Evolutionary conservation across 305 asterid species (phyloP), one percentile per base, ranked within the genome.

Genomic region (Rubia occidens): DNA sequence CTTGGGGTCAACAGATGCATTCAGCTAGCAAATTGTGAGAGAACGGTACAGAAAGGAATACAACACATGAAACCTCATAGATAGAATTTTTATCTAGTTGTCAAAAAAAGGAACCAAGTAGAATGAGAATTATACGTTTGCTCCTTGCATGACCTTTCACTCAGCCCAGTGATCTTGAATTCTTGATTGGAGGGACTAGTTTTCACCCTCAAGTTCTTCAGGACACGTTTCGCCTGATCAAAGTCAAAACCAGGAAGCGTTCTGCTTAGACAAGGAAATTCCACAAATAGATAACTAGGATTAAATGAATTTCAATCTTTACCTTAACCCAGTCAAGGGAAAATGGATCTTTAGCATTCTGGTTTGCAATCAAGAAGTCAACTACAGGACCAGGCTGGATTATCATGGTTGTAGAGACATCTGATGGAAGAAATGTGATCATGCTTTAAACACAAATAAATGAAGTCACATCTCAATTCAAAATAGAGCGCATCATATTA

Each of bases 331-430:
- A 91, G 80, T 91, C 94, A 39, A 91, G 60, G 18, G 84, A 72
- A 74, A 71, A 87, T 56, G 94, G 97, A 66, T 84, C 89, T 45
- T 78, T 84, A 65, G 77, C 95, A 75, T 82, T 82, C 74, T 89
- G 96, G 78, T 87, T 87, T 29, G 85, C 86, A 55, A 83, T 79
- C 70, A 91, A 76, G 75, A 89, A 91, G 77, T 89, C 93, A 0
- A 76, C 90, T 70, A 91, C 85, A 9, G 94, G 86, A 47, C 96
- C 96, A 66, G 96, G 96, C 78, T 79, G 88, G 69, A 91, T 81
- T 64, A 91, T 84, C 95, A 89, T 89, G 44, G 97, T 89, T 4
- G 97, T 86, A n/a, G 97, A 89, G 43, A 88, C 95, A 79, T 91
- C 97, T 81, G 70, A 53, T 37, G 3, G 56, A 68, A 32, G 53